Percentiles rank a stretch among this genome's conserved stretches.
phyloP scores from a whole-genome alignment of 352 stramenopile species.

The Pythium pyrilobum region DNA sequence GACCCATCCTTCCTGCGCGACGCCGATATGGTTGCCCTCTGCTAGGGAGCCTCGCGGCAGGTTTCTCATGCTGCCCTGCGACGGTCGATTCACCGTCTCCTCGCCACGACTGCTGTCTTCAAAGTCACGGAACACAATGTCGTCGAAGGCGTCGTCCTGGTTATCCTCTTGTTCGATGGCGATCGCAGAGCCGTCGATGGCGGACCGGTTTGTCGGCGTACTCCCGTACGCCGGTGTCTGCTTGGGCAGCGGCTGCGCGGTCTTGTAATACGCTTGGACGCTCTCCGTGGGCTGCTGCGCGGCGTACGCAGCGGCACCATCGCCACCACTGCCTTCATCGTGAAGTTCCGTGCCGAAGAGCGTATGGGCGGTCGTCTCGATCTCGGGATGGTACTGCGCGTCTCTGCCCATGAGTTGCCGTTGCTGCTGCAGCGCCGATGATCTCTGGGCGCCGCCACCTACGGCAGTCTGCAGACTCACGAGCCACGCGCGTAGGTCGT shows the following conservation, averaged over 20 bases:
- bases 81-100: no score
- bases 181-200: conserved; percentile 2
- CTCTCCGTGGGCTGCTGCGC: not conserved
- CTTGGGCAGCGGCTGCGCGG: not conserved
- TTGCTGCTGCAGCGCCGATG: no score
- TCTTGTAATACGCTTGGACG: conserved; percentile 14
- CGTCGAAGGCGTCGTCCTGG: not conserved
- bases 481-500: conserved; percentile 54
- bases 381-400: no score
- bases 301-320: not conserved
- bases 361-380: not conserved
- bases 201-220: not conserved
- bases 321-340: not conserved
- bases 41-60: not conserved
- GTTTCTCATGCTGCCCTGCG: no score
- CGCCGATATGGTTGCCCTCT: conserved; percentile 7
- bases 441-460: not conserved
- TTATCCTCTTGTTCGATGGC: conserved; percentile 9
- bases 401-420: no score
- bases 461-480: conserved; percentile 36
- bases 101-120: not conserved
- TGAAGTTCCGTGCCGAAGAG: conserved; percentile 13
- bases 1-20: conserved; percentile 18
- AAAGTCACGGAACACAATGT: not conserved
- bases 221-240: not conserved